phyloP scores from a whole-genome alignment of 2,329 filamentous ascomycete species.

The Eutypa lata region DNA sequence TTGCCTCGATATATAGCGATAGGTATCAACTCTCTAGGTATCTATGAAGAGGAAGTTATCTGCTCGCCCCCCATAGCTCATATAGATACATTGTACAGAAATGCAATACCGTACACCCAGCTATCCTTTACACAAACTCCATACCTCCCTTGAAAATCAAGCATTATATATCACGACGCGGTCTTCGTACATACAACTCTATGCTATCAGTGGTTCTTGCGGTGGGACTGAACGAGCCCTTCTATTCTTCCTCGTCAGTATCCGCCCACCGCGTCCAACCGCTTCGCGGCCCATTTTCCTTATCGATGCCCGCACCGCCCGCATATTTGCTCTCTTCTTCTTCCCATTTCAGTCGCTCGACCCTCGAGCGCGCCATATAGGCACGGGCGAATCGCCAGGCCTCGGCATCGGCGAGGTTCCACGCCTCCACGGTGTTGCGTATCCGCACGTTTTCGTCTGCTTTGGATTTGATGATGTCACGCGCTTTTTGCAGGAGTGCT shows the following conservation, averaged over 20 bases:
- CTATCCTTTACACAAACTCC: not conserved
- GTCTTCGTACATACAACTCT: not conserved
- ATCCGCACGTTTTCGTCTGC: constrained; percentile 41
- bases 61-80: too few species aligned
- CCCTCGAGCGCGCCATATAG: constrained; percentile 57
- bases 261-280: constrained; percentile 33
- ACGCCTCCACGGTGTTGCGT: constrained; percentile 58
- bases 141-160: not conserved
- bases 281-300: constrained; percentile 30
- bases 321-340: constrained; percentile 64
- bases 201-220: not conserved
- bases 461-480: constrained; percentile 44
- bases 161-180: not conserved
- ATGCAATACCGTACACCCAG: not conserved
- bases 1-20: too few species aligned
- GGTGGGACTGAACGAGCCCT: constrained; percentile 1
- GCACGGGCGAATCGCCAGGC: constrained; percentile 73
- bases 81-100: not conserved
- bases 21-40: not conserved
- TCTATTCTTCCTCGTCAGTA: constrained; percentile 20
- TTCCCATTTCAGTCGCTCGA: constrained; percentile 68
- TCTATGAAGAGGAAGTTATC: not conserved
- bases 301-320: constrained; percentile 56
- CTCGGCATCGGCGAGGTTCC: constrained; percentile 72
- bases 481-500: constrained; percentile 51